Conservation (phyloP, 106 monocot genomes). For the Triglochin maritima region DNA sequence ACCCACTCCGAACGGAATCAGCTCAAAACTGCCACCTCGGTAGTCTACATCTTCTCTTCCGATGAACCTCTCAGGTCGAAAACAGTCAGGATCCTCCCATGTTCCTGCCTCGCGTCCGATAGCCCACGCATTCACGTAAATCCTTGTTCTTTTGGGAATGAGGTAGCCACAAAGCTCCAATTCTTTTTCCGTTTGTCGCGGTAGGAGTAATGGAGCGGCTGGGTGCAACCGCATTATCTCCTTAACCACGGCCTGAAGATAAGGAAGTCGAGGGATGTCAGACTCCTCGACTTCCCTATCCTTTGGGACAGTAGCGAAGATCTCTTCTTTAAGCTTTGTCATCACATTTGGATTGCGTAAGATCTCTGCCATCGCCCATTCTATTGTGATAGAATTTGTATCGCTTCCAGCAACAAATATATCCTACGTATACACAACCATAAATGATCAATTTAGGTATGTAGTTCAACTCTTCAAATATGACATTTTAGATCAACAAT, state of each 20-base stretch:
- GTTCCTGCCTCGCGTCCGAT: conserved; percentile 16
- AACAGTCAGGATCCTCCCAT: conserved; percentile 18
- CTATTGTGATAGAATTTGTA: conserved; percentile 31
- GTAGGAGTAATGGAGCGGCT: conserved; percentile 31
- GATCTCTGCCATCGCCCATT: conserved; percentile 58
- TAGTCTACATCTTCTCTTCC: conserved; percentile 1
- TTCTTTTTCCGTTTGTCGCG: conserved; percentile 18
- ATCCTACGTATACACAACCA: conserved; percentile 18
- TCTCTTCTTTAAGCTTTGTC: conserved; percentile 21
- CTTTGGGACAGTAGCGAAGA: conserved; percentile 3
- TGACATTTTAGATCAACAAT: no score
- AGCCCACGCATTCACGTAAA: conserved; percentile 31
- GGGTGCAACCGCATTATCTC: conserved; percentile 49
- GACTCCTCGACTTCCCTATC: conserved; percentile 27
- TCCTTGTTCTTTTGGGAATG: conserved; percentile 11
- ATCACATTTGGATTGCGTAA: conserved; percentile 19
- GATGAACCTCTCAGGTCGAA: conserved; percentile 13
- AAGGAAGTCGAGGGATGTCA: conserved; percentile 26
- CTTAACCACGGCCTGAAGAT: conserved; percentile 43
- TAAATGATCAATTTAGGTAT: neutral
- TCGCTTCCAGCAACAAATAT: conserved; percentile 40
- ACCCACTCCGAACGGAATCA: conserved; percentile 11
- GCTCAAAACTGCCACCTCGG: conserved; percentile 2
- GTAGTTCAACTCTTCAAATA: neutral
- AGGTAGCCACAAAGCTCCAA: conserved; percentile 16